Evolutionary conservation across 2,329 filamentous ascomycete species (phyloP).

Genomic region (Akanthomyces uredinophilus): DNA sequence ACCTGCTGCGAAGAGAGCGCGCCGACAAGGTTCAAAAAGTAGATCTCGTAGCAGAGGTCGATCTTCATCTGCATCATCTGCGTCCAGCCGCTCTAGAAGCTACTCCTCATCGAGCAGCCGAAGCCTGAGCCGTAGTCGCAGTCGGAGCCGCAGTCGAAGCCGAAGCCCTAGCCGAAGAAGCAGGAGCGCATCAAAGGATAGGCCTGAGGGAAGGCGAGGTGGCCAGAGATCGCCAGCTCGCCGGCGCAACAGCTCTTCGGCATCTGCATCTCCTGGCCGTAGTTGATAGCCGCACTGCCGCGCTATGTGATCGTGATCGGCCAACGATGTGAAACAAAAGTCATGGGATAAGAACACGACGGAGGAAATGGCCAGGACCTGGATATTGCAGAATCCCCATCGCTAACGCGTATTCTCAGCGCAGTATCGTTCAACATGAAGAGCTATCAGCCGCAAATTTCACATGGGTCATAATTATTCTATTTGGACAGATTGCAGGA

Average conservation of each 20-base stretch:
- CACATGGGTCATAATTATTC: not conserved
- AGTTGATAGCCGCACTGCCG: not conserved
- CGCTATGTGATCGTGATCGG: not conserved
- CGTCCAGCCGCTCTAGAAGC: constrained; percentile 35
- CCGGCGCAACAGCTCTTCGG: constrained; percentile 48
- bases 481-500: not conserved
- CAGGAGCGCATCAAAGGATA: not conserved
- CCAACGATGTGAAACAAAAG: not conserved
- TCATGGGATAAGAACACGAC: not conserved
- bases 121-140: constrained; percentile 26
- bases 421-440: constrained; percentile 6
- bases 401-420: constrained; percentile 6
- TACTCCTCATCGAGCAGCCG: constrained; percentile 36
- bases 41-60: constrained; percentile 39
- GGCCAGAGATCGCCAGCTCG: constrained; percentile 24
- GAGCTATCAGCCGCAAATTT: not conserved
- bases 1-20: constrained; percentile 44
- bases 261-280: constrained; percentile 38
- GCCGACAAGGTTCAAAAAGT: constrained; percentile 45
- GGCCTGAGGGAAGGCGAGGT: constrained; percentile 22
- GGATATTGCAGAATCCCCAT: not conserved
- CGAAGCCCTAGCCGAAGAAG: constrained; percentile 13
- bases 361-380: not conserved
- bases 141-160: constrained; percentile 26
- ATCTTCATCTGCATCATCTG: constrained; percentile 30